Evolutionary conservation across 2,329 filamentous ascomycete species (phyloP), one percentile per base, ranked within the genome.

Genomic region (Cercospora sp.): DNA sequence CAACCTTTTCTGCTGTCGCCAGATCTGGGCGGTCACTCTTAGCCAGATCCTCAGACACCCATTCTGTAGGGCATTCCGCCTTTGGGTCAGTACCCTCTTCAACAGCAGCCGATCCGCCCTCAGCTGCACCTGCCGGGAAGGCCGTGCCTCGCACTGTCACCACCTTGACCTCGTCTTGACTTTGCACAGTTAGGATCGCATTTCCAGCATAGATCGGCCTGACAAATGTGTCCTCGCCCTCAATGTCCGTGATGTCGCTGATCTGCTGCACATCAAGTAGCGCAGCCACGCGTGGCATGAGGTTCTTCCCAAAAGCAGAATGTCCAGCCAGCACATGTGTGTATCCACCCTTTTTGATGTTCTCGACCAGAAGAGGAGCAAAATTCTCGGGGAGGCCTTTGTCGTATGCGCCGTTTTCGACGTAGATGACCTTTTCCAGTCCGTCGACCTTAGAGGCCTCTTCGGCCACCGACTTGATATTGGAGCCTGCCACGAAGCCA

Each of bases 141-240:
- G 95, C 91, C 3, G 95, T 98, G 72, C 93, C 94, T 77, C 95
- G 91, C 71, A 98, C 91, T 40, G 95, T 99, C 76, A 99, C 87
- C 64, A 98, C 79, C 83, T 98, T 99, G 79, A 93, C 88, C 16
- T 85, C 79, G 77, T 99, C 95, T 71, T 87, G 88, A 2, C 93
- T 97, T 81, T 98, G 92, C 68, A 99, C 94, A 9, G 95, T 99
- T 40, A 96, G 88, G 77, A 99, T 97, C 59, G 94, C 95, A 78
- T 99, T 99, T 65, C 95, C 95, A 67, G 95, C 95, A 80, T 99
- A 99, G 77, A 99, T 97, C 30, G 95, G 94, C 66, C 95, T 91
- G 65, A 97, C 91, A 77, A 99, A 99, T 12, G 93, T 97, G 80
- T 94, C 94, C 80, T 97, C 94, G 80, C 88, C 88, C 81, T 97